Percentiles rank a stretch among this genome's conserved stretches.
Evolutionary conservation across 768 basidiomycete genomes (phyloP).

Genomic region (Hortiboletus campestris): DNA sequence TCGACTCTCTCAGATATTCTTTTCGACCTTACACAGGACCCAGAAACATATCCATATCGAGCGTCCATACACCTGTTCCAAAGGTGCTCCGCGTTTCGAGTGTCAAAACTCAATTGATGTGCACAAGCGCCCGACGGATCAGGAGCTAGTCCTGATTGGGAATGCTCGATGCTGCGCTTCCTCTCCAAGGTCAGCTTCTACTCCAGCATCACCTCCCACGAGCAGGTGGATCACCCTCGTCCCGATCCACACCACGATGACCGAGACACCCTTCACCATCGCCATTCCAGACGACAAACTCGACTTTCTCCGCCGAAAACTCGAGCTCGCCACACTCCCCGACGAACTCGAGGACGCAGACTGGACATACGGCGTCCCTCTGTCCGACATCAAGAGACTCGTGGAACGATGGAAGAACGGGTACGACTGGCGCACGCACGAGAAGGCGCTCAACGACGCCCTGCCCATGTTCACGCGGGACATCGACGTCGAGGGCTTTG

Average conservation of each 20-base stretch:
- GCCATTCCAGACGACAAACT: slow-evolving; percentile 44
- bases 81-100: no score
- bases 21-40: no score
- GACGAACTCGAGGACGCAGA: slow-evolving; percentile 54
- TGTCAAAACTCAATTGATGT: no score
- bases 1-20: no score
- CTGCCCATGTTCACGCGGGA: slow-evolving; percentile 56
- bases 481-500: slow-evolving; percentile 47
- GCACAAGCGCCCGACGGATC: no score
- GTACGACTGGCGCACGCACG: slow-evolving; percentile 56
- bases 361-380: slow-evolving; percentile 52
- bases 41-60: no score
- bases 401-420: slow-evolving; percentile 48
- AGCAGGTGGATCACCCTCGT: no score
- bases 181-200: no score
- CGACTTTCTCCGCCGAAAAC: slow-evolving; percentile 41
- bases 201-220: no score
- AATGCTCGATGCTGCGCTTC: no score
- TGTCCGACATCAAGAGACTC: slow-evolving; percentile 48
- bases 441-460: slow-evolving; percentile 48
- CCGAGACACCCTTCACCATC: slow-evolving; percentile 49
- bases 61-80: no score
- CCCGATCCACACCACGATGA: slow-evolving; percentile 8
- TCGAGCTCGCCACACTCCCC: slow-evolving; percentile 49
- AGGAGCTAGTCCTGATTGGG: no score